Conservation (phyloP, 1,284 basidiomycete genomes). For the Pterulicium gracile region DNA sequence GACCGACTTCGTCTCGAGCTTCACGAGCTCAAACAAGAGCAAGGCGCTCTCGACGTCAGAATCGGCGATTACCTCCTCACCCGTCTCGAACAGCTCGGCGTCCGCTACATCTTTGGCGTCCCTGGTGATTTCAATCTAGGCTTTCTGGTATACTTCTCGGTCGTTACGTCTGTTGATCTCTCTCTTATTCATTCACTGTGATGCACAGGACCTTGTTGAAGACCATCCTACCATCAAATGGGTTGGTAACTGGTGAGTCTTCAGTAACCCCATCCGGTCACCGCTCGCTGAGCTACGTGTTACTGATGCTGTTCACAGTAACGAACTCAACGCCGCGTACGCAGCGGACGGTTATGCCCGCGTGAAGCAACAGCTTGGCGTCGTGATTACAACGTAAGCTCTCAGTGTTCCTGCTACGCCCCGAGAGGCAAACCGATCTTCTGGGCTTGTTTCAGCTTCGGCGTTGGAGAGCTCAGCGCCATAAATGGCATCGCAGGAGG, state of each 20-base stretch:
- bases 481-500: constrained; percentile 74
- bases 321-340: constrained; percentile 82
- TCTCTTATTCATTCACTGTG: background rate
- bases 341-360: constrained; percentile 94
- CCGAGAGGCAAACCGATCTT: constrained; percentile 4
- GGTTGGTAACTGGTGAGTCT: constrained; percentile 78
- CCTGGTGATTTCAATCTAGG: constrained; percentile 92
- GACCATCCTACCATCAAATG: constrained; percentile 72
- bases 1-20: background rate
- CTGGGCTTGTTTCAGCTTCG: constrained; percentile 50
- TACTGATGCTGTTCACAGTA: constrained; percentile 31
- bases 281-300: background rate
- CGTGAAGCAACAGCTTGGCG: constrained; percentile 67
- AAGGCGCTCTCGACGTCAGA: constrained; percentile 21
- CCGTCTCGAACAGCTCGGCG: constrained; percentile 57
- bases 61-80: constrained; percentile 65
- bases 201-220: constrained; percentile 70
- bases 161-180: background rate
- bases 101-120: constrained; percentile 75
- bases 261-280: background rate
- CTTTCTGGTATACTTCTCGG: constrained; percentile 39
- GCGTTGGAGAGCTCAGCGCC: constrained; percentile 83
- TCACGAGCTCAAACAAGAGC: background rate
- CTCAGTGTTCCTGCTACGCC: constrained; percentile 5
- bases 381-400: constrained; percentile 62